Evolutionary conservation across 1,284 basidiomycete genomes (phyloP).

Genomic region (Leccinum ponderosum): DNA sequence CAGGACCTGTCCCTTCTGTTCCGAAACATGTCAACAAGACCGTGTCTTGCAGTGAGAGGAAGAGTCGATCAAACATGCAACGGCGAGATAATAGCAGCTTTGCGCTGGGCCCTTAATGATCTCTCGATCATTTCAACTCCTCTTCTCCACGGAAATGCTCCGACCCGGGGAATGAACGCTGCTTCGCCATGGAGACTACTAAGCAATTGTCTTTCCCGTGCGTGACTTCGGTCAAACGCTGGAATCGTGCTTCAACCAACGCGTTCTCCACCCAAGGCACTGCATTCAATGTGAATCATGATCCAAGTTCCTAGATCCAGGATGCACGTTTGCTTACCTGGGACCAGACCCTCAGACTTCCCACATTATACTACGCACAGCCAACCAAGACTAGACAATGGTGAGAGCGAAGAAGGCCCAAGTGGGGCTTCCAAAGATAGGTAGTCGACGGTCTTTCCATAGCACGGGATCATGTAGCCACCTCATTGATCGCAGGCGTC

Average conservation of each 20-base stretch:
- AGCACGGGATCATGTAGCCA: conserved; percentile 10
- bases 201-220: conserved; percentile 35
- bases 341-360: conserved; percentile 65
- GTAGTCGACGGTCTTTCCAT: not conserved
- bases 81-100: conserved; percentile 74
- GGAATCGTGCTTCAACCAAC: conserved; percentile 73
- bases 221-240: conserved; percentile 68
- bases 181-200: conserved; percentile 35
- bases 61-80: conserved; percentile 52
- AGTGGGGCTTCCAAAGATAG: not conserved
- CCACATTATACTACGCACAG: conserved; percentile 80
- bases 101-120: conserved; percentile 74
- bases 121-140: conserved; percentile 57
- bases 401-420: conserved; percentile 1
- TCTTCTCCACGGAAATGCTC: conserved; percentile 69
- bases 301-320: conserved; percentile 11
- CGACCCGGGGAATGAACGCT: conserved; percentile 45
- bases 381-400: conserved; percentile 57
- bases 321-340: conserved; percentile 52
- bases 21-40: conserved; percentile 6
- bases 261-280: conserved; percentile 58
- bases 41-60: conserved; percentile 2
- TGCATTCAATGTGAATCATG: conserved; percentile 7
- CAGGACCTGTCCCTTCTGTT: conserved; percentile 74
- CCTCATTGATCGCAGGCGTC: conserved; percentile 5